Conservation (phyloP, 352 stramenopile species). For the Phytophthora tubulina region DNA sequence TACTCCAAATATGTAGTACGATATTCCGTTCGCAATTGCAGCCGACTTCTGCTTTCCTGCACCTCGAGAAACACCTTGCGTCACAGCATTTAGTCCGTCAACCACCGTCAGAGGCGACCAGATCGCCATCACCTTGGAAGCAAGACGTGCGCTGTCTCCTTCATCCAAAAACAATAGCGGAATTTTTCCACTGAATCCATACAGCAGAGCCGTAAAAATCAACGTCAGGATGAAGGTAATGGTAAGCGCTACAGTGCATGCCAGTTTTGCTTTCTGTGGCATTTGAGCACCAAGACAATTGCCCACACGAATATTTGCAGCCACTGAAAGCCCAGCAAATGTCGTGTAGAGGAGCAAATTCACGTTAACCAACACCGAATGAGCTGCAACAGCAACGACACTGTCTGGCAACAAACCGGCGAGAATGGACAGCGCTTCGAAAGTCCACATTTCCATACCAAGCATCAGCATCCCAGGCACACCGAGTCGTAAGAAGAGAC, state of each 20-base stretch:
- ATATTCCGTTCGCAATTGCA: conserved; percentile 59
- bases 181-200: conserved; percentile 26
- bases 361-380: conserved; percentile 69
- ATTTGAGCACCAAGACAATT: conserved; percentile 55
- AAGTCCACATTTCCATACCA: conserved; percentile 65
- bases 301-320: conserved; percentile 62
- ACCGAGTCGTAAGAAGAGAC: conserved; percentile 59
- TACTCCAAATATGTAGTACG: conserved; percentile 75
- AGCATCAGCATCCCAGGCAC: conserved; percentile 1
- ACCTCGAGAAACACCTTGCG: conserved; percentile 69
- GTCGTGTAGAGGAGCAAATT: conserved; percentile 62
- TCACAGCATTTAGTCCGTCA: conserved; percentile 55
- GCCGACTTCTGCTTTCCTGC: conserved; percentile 59
- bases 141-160: conserved; percentile 40
- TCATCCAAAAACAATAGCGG: conserved; percentile 49
- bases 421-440: conserved; percentile 61
- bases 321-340: conserved; percentile 54
- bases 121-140: conserved; percentile 48
- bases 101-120: conserved; percentile 50
- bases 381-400: conserved; percentile 54
- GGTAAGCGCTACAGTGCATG: conserved; percentile 36
- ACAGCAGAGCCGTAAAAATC: conserved; percentile 22
- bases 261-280: conserved; percentile 47
- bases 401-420: conserved; percentile 53
- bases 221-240: conserved; percentile 39